phyloP scores from a whole-genome alignment of 2,329 filamentous ascomycete species.

The Alternaria atra region DNA sequence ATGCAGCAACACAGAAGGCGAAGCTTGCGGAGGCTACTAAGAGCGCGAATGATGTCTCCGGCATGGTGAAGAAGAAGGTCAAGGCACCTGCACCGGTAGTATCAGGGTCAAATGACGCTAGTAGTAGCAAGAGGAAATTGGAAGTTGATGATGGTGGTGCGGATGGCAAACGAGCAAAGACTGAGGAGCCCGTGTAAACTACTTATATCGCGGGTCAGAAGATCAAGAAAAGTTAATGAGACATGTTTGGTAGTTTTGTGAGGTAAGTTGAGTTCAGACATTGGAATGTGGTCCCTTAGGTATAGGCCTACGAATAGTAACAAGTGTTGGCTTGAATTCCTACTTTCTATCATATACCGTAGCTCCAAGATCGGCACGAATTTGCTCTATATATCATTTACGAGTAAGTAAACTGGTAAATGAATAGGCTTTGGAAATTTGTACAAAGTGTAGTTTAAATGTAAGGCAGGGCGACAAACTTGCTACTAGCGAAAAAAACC shows the following conservation, averaged over 20 bases:
- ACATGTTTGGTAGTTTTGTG: background rate
- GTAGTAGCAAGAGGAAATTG: constrained; percentile 46
- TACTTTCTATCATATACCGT: too few relatives aligned
- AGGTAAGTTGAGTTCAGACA: background rate
- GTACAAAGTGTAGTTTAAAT: too few relatives aligned
- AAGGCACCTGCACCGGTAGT: constrained; percentile 55
- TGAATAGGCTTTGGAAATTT: too few relatives aligned
- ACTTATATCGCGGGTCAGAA: too few relatives aligned
- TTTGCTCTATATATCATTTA: too few relatives aligned
- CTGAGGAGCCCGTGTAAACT: constrained; percentile 34
- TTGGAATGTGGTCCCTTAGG: background rate
- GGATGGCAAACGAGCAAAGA: constrained; percentile 46
- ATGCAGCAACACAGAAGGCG: constrained; percentile 67
- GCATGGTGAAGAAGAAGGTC: constrained; percentile 75
- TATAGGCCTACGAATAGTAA: background rate
- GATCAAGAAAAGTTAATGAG: background rate
- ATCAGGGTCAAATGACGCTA: constrained; percentile 8
- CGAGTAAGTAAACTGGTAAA: too few relatives aligned
- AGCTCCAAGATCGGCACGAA: too few relatives aligned
- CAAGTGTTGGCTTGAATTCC: too few relatives aligned
- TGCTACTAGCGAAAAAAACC: too few relatives aligned
- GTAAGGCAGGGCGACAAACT: too few relatives aligned
- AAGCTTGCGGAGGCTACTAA: constrained; percentile 77
- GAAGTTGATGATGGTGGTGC: constrained; percentile 35
- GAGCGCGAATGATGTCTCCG: constrained; percentile 75